Conservation (phyloP, 345 rosid genomes). For the Eucalyptus tenuipes region DNA sequence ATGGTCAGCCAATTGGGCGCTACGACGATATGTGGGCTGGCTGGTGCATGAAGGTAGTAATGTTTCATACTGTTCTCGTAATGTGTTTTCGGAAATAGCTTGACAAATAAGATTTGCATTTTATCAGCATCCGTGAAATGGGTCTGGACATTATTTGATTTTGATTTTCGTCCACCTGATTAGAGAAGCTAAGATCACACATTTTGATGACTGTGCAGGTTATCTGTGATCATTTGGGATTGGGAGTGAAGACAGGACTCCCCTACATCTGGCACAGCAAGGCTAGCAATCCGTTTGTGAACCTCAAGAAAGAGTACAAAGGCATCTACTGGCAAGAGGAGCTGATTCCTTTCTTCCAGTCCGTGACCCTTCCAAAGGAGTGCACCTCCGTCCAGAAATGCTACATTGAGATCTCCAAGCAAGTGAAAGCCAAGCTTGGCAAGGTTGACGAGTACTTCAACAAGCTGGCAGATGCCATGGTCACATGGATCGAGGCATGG, state of each 20-base stretch:
- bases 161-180: not conserved
- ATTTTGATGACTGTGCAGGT: conserved; percentile 3
- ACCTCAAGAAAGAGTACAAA: conserved; percentile 35
- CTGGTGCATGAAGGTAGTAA: conserved; percentile 35
- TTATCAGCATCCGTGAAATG: not conserved
- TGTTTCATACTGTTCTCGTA: not conserved
- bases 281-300: conserved; percentile 40
- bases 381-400: conserved; percentile 38
- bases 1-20: conserved; percentile 44
- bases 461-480: conserved; percentile 37
- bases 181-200: not conserved
- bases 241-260: conserved; percentile 34
- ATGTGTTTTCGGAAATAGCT: not conserved
- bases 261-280: conserved; percentile 45
- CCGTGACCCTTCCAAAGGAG: conserved; percentile 25
- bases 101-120: not conserved
- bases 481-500: conserved; percentile 42
- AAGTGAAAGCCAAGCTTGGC: conserved; percentile 25
- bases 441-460: conserved; percentile 27
- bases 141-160: not conserved
- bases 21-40: conserved; percentile 48
- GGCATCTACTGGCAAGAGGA: conserved; percentile 45
- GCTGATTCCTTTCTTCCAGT: conserved; percentile 38
- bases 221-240: conserved; percentile 31
- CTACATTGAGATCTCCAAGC: conserved; percentile 30